Evolutionary conservation across 495 filamentous ascomycete genomes (phyloP), one percentile per base, ranked within the genome.

Genomic region (Recurvomyces mirabilis): DNA sequence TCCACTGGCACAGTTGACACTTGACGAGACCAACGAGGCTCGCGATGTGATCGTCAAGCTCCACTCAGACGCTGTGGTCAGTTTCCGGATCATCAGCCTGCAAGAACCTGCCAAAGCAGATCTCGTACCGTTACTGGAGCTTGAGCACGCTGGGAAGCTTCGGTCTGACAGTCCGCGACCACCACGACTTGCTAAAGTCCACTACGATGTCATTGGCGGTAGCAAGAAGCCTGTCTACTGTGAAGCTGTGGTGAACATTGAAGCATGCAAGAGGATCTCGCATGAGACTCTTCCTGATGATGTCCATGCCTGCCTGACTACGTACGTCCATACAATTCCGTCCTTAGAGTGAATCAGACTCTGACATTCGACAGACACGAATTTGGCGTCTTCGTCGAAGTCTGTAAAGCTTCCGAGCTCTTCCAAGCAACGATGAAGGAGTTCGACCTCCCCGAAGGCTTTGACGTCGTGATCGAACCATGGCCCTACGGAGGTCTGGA

Each of bases 401-500:
- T 67, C 20, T 82, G 78, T 55, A 60, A 73, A 38, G 65, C 61
- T 18, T 82, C 78, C 4, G 68, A 72, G 0, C 53, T 81, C 32
- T 84, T 81, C 56, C 64, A 80, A 56, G 42, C 70, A 31, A 78
- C 74, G 14, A 56, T 82, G 7, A 60, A 69, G 4, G 73, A 79
- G 31, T 73, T 84, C 46, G 60, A 68, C 17, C 60, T 86, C 4
- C 81, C 81, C 5, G 66, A 75, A 25, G 72, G 74, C 30, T 77
- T 81, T 38, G 67, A 69, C 43, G 64, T 83, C 26, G 68, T 79
- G 41, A 80, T 81, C 54, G 79, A 82, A 64, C 79, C 77, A 15
- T 83, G 78, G 77, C 78, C 77, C 4, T 82, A 81, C 56, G 79
- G 79, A 9, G 75, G 77, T 1, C 66, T 71, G 26, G 77, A 81